phyloP scores from a whole-genome alignment of 208 protist genomes.

The Phytomonas sp. region DNA sequence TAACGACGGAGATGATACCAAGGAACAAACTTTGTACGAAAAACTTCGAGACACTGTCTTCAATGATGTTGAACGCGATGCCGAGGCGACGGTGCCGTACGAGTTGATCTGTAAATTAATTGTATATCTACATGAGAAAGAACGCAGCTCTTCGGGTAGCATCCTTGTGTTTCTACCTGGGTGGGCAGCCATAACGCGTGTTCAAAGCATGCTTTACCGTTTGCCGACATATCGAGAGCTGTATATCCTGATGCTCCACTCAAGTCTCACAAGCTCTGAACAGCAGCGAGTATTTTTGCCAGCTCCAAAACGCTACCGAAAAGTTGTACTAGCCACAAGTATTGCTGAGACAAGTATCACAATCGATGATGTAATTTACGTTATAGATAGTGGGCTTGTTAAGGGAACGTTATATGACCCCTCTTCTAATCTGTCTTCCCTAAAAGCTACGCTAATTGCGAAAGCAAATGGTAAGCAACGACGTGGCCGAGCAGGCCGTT shows the following conservation, averaged over 20 bases:
- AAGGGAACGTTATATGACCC: slow-evolving; percentile 90
- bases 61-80: slow-evolving; percentile 37
- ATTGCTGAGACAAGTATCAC: slow-evolving; percentile 97
- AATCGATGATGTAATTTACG: slow-evolving; percentile 93
- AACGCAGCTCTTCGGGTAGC: slow-evolving; percentile 35
- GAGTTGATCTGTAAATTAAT: slow-evolving; percentile 65
- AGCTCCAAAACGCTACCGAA: slow-evolving; percentile 62
- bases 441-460: slow-evolving; percentile 71
- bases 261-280: slow-evolving; percentile 76
- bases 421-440: slow-evolving; percentile 56
- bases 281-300: slow-evolving; percentile 89
- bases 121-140: slow-evolving; percentile 36
- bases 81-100: slow-evolving; percentile 58
- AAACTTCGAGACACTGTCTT: slow-evolving; percentile 53
- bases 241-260: slow-evolving; percentile 84
- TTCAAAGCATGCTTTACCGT: slow-evolving; percentile 42
- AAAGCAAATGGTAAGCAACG: slow-evolving; percentile 87
- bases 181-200: slow-evolving; percentile 79
- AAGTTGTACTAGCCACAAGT: slow-evolving; percentile 94
- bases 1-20: background rate
- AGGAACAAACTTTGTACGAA: slow-evolving; percentile 29
- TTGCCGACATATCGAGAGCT: slow-evolving; percentile 39
- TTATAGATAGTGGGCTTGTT: slow-evolving; percentile 92
- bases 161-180: slow-evolving; percentile 88
- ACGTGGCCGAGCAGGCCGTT: slow-evolving; percentile 88